Conservation (phyloP, 1,139 yeast genomes). For the Yamadazyma dendronema region DNA sequence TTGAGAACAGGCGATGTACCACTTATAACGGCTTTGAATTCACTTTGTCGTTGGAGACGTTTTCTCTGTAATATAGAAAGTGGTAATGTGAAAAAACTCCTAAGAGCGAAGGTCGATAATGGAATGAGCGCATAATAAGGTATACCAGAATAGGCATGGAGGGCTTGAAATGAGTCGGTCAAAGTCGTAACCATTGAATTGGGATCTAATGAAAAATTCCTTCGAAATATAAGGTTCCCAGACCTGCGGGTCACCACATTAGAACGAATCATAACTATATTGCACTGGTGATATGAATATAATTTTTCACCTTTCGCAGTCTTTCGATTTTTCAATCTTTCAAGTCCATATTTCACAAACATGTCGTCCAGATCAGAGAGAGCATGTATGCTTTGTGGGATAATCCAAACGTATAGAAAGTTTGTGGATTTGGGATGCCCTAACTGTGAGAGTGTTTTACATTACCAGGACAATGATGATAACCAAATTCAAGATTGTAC, state of each 20-base stretch:
- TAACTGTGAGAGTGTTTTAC: constrained; percentile 88
- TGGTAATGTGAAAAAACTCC: constrained; percentile 73
- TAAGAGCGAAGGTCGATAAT: constrained; percentile 59
- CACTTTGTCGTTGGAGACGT: constrained; percentile 68
- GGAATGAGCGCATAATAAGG: constrained; percentile 91
- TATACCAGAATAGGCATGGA: constrained; percentile 57
- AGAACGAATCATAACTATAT: background rate
- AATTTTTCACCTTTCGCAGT: background rate
- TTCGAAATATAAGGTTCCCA: background rate
- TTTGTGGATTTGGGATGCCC: constrained; percentile 91
- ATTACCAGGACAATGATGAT: constrained; percentile 78
- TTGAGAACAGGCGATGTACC: constrained; percentile 77
- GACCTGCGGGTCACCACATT: background rate
- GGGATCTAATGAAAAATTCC: constrained; percentile 13
- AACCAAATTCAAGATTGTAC: constrained; percentile 88
- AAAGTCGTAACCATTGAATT: constrained; percentile 19
- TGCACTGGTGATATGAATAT: background rate
- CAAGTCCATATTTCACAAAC: background rate
- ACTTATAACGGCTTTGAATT: constrained; percentile 62
- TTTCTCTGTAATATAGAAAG: constrained; percentile 70
- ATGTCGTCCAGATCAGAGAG: constrained; percentile 72
- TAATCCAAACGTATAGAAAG: constrained; percentile 72
- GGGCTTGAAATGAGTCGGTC: constrained; percentile 43
- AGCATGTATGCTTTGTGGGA: constrained; percentile 97
- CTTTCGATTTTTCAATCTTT: background rate